These are phyloP conservation scores for Pseudocercospora fijiensis DNA, from an alignment of 2,329 filamentous ascomycete species.

Conservation along the genomic window DNA sequence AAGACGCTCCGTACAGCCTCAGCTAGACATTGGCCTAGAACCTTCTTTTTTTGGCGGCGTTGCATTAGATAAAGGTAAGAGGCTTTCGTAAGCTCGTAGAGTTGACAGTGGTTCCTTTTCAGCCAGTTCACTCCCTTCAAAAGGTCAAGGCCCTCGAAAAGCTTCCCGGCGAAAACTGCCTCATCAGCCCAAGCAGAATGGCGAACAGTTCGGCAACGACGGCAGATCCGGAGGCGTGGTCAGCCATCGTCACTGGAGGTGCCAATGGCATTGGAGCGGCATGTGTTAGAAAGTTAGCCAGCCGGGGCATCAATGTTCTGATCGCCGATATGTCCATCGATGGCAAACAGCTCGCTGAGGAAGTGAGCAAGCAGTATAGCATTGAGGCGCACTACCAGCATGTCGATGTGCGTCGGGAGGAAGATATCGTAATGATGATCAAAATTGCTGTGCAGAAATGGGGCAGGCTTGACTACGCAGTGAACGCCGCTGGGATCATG, in stretches of 20 bases:
- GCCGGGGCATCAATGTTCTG: slow-evolving; percentile 59
- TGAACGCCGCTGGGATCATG: slow-evolving; percentile 9
- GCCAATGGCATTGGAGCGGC: slow-evolving; percentile 63
- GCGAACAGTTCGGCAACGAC: background rate
- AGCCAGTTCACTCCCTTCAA: background rate
- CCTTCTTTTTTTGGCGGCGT: background rate
- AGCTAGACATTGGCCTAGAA: background rate
- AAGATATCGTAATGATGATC: slow-evolving; percentile 10
- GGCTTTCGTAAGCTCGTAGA: background rate
- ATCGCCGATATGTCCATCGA: slow-evolving; percentile 59
- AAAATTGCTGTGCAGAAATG: slow-evolving; percentile 4
- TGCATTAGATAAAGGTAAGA: background rate
- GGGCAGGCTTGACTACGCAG: slow-evolving; percentile 10
- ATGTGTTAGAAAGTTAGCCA: slow-evolving; percentile 56
- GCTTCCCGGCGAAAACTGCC: background rate
- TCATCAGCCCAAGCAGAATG: background rate
- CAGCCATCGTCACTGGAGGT: slow-evolving; percentile 63
- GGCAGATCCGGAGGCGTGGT: slow-evolving; percentile 30
- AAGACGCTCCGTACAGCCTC: background rate
- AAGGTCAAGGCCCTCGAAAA: background rate
- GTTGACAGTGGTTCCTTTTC: background rate
- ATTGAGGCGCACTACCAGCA: slow-evolving; percentile 2
- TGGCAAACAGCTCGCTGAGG: slow-evolving; percentile 46
- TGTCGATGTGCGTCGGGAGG: slow-evolving; percentile 1
- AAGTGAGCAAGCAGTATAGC: background rate